A percentile compares a stretch with the other conserved stretches of the same genome.
Conservation (phyloP, 768 basidiomycete species). For the Scleroderma bovista region DNA sequence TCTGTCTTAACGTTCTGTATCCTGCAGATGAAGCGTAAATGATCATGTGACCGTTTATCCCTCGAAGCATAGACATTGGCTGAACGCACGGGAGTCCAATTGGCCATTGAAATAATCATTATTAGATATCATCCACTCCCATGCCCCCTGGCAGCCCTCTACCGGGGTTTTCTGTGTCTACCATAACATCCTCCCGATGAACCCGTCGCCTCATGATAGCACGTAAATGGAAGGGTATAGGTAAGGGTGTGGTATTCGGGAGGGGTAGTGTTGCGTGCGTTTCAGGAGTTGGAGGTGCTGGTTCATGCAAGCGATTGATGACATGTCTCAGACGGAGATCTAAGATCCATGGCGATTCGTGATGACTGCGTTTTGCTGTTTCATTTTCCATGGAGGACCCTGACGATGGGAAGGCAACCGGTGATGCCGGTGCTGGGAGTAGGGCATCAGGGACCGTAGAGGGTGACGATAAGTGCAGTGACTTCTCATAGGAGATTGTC, state of each 20-base stretch:
- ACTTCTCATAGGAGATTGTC: conserved; percentile 64
- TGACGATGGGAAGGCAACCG: conserved; percentile 16
- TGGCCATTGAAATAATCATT: conserved; percentile 16
- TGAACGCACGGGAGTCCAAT: background rate
- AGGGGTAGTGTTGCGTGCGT: conserved; percentile 42
- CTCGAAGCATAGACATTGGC: conserved; percentile 1
- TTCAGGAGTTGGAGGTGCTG: conserved; percentile 35
- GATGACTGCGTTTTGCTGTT: conserved; percentile 18
- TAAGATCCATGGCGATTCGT: conserved; percentile 45
- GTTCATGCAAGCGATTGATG: conserved; percentile 50
- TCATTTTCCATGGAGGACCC: conserved; percentile 22
- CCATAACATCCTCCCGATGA: conserved; percentile 13
- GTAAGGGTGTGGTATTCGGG: conserved; percentile 55
- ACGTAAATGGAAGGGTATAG: conserved; percentile 43
- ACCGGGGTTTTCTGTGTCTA: conserved; percentile 36
- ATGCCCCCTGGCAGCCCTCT: conserved; percentile 28
- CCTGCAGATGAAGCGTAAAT: conserved; percentile 51
- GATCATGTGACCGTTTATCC: conserved; percentile 28
- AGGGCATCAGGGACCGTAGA: conserved; percentile 39
- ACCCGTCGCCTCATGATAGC: conserved; percentile 43
- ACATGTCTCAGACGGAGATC: conserved; percentile 56
- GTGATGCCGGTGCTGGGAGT: conserved; percentile 21
- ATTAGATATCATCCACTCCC: conserved; percentile 15
- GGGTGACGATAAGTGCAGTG: conserved; percentile 32
- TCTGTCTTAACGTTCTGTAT: background rate